Conservation (phyloP, 345 rosid species). For the Cardamine chenopodiifolia region DNA sequence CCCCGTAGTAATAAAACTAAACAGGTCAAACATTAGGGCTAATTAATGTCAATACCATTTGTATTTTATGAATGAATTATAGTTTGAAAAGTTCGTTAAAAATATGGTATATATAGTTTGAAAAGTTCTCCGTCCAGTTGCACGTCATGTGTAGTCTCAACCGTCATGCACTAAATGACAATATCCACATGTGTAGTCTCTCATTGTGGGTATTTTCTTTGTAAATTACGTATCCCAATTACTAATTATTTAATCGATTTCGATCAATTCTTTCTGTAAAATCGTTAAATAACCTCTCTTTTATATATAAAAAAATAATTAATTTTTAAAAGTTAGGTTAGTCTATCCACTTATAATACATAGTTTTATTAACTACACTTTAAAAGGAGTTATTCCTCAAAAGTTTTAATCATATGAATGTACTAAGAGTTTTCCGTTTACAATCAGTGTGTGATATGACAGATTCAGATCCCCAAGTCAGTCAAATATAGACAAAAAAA, state of each 20-base stretch:
- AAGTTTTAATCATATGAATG: background rate
- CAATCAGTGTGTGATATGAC: constrained; percentile 19
- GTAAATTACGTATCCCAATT: background rate
- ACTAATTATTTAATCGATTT: background rate
- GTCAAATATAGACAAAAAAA: constrained; percentile 10
- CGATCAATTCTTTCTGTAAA: background rate
- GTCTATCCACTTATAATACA: too few species aligned
- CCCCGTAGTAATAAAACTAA: background rate
- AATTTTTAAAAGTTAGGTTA: too few species aligned
- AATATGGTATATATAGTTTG: background rate
- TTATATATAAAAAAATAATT: too few species aligned
- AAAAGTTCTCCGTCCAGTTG: background rate
- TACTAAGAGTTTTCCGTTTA: background rate
- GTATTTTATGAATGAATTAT: background rate
- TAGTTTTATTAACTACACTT: background rate
- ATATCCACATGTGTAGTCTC: background rate
- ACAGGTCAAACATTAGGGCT: background rate
- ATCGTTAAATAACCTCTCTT: background rate
- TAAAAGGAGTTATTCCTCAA: background rate
- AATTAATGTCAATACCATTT: constrained; percentile 15
- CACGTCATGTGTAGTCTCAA: background rate
- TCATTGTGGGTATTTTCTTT: background rate
- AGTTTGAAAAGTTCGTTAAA: background rate
- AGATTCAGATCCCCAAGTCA: constrained; percentile 16
- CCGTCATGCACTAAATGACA: background rate